A percentile compares a stretch with the other conserved stretches of the same genome.
Evolutionary conservation across 495 filamentous ascomycete genomes (phyloP).

Genomic region (Penicillium canescens): DNA sequence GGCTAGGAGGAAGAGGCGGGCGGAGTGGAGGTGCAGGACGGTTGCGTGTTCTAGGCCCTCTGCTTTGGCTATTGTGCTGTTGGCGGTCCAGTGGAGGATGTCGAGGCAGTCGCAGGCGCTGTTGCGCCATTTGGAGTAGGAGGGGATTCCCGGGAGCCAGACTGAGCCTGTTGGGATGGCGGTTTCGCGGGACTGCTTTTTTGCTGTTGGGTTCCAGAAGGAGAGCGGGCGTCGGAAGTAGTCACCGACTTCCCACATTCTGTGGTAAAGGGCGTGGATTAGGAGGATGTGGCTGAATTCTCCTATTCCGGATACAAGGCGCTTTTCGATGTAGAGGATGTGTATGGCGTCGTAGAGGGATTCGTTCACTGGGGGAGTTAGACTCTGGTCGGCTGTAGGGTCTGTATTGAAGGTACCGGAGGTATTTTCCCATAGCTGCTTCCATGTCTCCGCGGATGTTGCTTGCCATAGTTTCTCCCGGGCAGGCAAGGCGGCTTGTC

Average conservation of each 20-base stretch:
- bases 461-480: constrained; percentile 51
- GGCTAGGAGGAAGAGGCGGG: constrained; percentile 40
- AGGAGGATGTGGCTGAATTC: constrained; percentile 51
- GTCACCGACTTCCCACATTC: constrained; percentile 52
- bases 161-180: constrained; percentile 40
- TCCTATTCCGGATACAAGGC: constrained; percentile 37
- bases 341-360: constrained; percentile 48
- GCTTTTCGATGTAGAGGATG: constrained; percentile 52
- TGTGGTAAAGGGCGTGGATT: constrained; percentile 51
- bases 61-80: constrained; percentile 44
- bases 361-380: constrained; percentile 26
- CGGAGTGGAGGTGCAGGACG: constrained; percentile 52
- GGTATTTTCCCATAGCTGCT: constrained; percentile 27
- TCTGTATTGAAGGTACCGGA: constrained; percentile 18
- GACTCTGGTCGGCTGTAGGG: background rate
- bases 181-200: constrained; percentile 39
- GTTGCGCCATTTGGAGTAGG: constrained; percentile 56
- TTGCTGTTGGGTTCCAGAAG: constrained; percentile 50
- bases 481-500: constrained; percentile 42
- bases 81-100: constrained; percentile 56
- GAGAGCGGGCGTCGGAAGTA: constrained; percentile 49
- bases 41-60: constrained; percentile 52
- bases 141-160: constrained; percentile 52
- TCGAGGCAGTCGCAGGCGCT: constrained; percentile 56
- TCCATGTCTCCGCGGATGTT: constrained; percentile 37